Conservation (phyloP, 2,329 filamentous ascomycete species). For the Aspergillus brasiliensis region DNA sequence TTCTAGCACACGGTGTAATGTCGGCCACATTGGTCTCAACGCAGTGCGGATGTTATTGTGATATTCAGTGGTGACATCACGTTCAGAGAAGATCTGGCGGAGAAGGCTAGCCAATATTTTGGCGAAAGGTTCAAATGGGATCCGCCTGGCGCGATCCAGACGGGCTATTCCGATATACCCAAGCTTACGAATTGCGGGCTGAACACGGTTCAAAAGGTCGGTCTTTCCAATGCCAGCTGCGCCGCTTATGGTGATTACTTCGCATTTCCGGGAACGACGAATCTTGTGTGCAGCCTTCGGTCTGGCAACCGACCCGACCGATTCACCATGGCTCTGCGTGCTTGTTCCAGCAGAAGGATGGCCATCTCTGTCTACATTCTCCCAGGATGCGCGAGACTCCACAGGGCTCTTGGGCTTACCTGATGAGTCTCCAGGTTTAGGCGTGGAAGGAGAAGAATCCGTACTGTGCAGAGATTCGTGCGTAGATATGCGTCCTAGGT, state of each 20-base stretch:
- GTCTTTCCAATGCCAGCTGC: slow-evolving; percentile 63
- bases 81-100: slow-evolving; percentile 66
- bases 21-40: slow-evolving; percentile 60
- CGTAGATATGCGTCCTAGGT: slow-evolving; percentile 32
- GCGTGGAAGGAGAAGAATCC: slow-evolving; percentile 37
- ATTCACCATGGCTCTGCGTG: slow-evolving; percentile 35
- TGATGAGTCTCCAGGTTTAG: slow-evolving; percentile 28
- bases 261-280: slow-evolving; percentile 58
- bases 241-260: slow-evolving; percentile 61
- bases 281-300: slow-evolving; percentile 51
- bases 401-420: slow-evolving; percentile 40
- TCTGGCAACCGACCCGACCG: slow-evolving; percentile 33
- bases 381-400: slow-evolving; percentile 39
- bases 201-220: slow-evolving; percentile 60
- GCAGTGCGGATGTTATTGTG: slow-evolving; percentile 60
- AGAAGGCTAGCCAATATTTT: slow-evolving; percentile 63
- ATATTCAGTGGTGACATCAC: slow-evolving; percentile 63
- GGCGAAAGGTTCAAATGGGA: slow-evolving; percentile 64
- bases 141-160: slow-evolving; percentile 60
- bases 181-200: slow-evolving; percentile 57
- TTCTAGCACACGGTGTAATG: slow-evolving; percentile 60
- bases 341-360: slow-evolving; percentile 35
- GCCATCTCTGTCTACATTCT: slow-evolving; percentile 43
- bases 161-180: slow-evolving; percentile 64
- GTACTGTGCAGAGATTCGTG: slow-evolving; percentile 40